Base-by-base conservation (phyloP, 352 stramenopile genomes). In the Globisporangium radiosum region DNA sequence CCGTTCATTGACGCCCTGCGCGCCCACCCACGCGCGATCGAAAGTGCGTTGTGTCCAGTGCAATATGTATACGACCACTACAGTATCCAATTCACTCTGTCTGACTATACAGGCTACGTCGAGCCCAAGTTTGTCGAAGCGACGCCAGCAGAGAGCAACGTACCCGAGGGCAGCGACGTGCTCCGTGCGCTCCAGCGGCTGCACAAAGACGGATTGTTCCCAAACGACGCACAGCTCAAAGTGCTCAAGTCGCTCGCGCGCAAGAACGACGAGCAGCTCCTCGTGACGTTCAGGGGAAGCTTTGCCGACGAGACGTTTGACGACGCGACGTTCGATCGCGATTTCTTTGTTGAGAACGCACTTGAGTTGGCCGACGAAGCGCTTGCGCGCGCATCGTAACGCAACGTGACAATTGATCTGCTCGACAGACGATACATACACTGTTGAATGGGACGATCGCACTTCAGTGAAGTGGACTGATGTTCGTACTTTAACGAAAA, bases 291-390 rank as follows among this genome's bases (percentile, higher is more conserved):
- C 71, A 82, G 80, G 47, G 85, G 78, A 47, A 93, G 83, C 65
- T 92, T 90, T 47, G 73, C 81, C 39, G 66, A 73, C 59, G 79
- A 74, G 5, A 63, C 71, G 42, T 59, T 81, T 52, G 65, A 83
- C 52, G 73, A 84, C 49, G 64, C 69, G 17, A 70, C 66, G 13
- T 92, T 95, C 60, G 83, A 95, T 65, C 86, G 79, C 54, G 69
- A 71, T 1, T 92, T 92, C 67, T 95, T 95, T 55, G 73, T 92
- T 40, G 81, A 95, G 53, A 92, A 90, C 59, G 85, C 83, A 45
- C 51, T 81, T 50, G 85, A 95, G 63, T 66, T 95, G 38, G 85
- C 80, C 11, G 76, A 93, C 19, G 85, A 95, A 62, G 70, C 69
- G 44, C 65, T 72, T 17, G 55, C 52, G 54, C 53, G 59, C 56